These are phyloP conservation scores for Cystobasidium pallidum DNA, from an alignment of 1,284 basidiomycete genomes.

Conservation along the genomic window DNA sequence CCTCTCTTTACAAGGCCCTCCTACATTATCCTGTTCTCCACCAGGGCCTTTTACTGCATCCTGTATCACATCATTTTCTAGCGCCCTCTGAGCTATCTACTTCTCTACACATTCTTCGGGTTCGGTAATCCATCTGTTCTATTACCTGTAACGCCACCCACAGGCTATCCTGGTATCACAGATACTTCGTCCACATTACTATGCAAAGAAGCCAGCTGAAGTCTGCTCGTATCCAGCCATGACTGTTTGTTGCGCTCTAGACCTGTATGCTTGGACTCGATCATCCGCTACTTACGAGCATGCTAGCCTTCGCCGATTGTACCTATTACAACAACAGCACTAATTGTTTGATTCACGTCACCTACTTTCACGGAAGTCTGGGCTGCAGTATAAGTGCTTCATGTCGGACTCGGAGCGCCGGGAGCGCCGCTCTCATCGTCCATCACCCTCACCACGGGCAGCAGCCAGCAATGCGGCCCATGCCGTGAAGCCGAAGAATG, in stretches of 20 bases:
- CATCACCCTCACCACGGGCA: conserved; percentile 35
- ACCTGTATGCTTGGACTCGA: not conserved
- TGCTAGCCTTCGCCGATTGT: not conserved
- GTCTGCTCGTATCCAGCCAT: not conserved
- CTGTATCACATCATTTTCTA: too few relatives aligned
- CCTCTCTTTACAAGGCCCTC: too few relatives aligned
- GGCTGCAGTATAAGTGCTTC: too few relatives aligned
- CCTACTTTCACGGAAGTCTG: not conserved
- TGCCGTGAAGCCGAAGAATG: conserved; percentile 56
- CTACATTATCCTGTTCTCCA: too few relatives aligned
- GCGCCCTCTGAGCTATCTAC: too few relatives aligned
- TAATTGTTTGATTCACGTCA: not conserved
- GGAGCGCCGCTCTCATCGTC: conserved; percentile 37
- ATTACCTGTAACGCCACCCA: not conserved
- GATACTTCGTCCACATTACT: not conserved
- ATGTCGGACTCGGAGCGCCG: conserved; percentile 37
- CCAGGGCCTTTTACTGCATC: too few relatives aligned
- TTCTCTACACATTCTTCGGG: too few relatives aligned
- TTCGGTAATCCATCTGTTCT: not conserved
- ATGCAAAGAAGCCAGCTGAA: not conserved
- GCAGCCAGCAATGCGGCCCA: conserved; percentile 28
- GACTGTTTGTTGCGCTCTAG: too few relatives aligned
- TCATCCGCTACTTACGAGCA: not conserved
- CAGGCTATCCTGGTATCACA: not conserved
- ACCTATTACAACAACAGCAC: conserved; percentile 9